These are phyloP conservation scores for Achaetomium macrosporum DNA, from an alignment of 2,329 filamentous ascomycete genomes.

Conservation along the genomic window DNA sequence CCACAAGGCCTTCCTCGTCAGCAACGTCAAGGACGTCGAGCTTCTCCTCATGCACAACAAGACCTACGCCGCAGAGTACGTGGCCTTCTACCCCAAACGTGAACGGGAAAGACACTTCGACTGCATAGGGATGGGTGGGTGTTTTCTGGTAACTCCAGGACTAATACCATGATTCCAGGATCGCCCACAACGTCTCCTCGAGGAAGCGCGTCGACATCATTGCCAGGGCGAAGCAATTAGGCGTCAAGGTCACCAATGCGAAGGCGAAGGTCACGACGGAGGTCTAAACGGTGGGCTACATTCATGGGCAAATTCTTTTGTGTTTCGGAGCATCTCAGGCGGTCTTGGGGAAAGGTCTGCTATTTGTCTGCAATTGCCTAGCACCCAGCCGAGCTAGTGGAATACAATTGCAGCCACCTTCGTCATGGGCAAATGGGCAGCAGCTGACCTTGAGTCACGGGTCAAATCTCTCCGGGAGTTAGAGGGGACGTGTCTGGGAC, in stretches of 20 bases:
- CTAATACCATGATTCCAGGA: conserved; percentile 51
- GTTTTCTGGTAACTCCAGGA: background rate
- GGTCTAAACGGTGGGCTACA: conserved; percentile 48
- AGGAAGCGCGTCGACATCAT: conserved; percentile 99
- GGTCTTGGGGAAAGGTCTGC: conserved; percentile 27
- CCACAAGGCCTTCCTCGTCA: conserved; percentile 99
- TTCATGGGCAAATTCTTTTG: conserved; percentile 23
- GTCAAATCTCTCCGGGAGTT: background rate
- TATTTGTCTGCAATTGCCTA: conserved; percentile 26
- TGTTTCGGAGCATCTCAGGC: conserved; percentile 28
- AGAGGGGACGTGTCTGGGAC: conserved; percentile 2
- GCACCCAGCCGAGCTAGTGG: conserved; percentile 24
- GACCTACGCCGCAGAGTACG: conserved; percentile 97
- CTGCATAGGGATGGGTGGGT: too few relatives aligned
- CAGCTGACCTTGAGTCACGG: background rate
- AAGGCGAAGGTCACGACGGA: conserved; percentile 99
- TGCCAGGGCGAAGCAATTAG: conserved; percentile 92
- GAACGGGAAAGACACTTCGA: background rate
- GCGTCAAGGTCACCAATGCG: conserved; percentile 99
- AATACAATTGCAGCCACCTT: conserved; percentile 26
- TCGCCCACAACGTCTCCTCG: conserved; percentile 95
- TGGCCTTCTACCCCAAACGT: conserved; percentile 25
- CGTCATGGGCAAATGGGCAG: conserved; percentile 21
- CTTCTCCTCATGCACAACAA: conserved; percentile 99
- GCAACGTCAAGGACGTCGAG: conserved; percentile 93